A percentile compares a stretch with the other conserved stretches of the same genome.
phyloP scores from a whole-genome alignment of 192 early-diverging fungal genomes.

The Coemansia sp. region DNA sequence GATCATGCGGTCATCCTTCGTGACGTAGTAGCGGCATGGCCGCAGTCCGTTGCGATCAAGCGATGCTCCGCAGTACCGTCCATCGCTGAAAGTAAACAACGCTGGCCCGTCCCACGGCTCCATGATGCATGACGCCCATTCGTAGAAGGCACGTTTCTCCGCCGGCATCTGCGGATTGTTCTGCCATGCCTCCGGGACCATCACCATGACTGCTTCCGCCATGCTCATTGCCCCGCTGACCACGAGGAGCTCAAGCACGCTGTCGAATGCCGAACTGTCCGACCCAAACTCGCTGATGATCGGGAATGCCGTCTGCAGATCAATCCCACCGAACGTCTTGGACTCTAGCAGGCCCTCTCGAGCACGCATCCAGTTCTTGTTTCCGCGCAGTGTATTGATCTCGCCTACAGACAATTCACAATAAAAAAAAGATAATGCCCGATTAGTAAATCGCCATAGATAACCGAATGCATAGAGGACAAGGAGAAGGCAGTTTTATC shows the following conservation, averaged over 20 bases:
- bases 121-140: constrained; percentile 97
- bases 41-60: constrained; percentile 97
- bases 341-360: constrained; percentile 93
- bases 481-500: background rate
- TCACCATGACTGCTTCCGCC: constrained; percentile 97
- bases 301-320: constrained; percentile 82
- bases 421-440: background rate
- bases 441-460: background rate
- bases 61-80: constrained; percentile 96
- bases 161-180: constrained; percentile 77
- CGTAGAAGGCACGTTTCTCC: constrained; percentile 91
- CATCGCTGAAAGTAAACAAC: constrained; percentile 96
- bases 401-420: constrained; percentile 60
- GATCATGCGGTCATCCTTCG: constrained; percentile 90
- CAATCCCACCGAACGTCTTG: constrained; percentile 67
- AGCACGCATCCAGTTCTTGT: constrained; percentile 99
- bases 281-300: constrained; percentile 95
- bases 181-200: constrained; percentile 99
- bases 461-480: background rate
- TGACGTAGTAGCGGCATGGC: constrained; percentile 97
- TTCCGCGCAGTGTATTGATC: constrained; percentile 97
- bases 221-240: constrained; percentile 86
- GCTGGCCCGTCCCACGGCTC: constrained; percentile 99
- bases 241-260: constrained; percentile 92
- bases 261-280: constrained; percentile 96